A percentile compares a stretch with the other conserved stretches of the same genome.
Conservation (phyloP, 2,329 filamentous ascomycete species). For the Trichoderma sp. region DNA sequence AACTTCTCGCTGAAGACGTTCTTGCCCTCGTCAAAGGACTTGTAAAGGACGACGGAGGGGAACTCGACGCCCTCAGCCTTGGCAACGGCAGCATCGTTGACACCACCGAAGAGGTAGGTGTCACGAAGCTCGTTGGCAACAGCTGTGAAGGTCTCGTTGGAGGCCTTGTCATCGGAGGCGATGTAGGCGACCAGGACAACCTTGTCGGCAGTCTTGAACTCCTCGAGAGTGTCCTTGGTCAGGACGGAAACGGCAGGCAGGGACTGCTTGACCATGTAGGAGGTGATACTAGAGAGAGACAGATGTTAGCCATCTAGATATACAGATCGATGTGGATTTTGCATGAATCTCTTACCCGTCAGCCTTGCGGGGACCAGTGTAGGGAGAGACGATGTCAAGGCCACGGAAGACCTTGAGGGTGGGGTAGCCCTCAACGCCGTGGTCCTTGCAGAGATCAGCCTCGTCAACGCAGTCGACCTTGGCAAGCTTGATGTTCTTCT, state of each 20-base stretch:
- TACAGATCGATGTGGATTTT: neutral
- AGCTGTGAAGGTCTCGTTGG: conserved; percentile 79
- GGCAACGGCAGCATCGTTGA: conserved; percentile 79
- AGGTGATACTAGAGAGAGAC: conserved; percentile 55
- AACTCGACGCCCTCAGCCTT: conserved; percentile 87
- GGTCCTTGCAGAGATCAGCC: conserved; percentile 83
- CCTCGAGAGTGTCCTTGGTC: conserved; percentile 78
- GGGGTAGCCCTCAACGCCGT: conserved; percentile 95
- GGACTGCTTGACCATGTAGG: conserved; percentile 98
- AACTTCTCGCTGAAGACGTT: conserved; percentile 77
- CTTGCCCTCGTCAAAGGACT: conserved; percentile 97
- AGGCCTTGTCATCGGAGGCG: conserved; percentile 75
- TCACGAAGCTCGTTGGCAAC: conserved; percentile 79
- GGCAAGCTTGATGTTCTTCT: conserved; percentile 81
- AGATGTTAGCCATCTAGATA: conserved; percentile 26
- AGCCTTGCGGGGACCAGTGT: conserved; percentile 87
- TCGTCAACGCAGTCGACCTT: conserved; percentile 97
- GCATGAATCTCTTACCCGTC: conserved; percentile 59
- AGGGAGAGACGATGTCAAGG: conserved; percentile 72
- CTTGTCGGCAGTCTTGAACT: conserved; percentile 98
- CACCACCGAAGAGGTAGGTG: conserved; percentile 87
- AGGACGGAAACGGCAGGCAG: conserved; percentile 87
- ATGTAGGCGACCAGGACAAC: conserved; percentile 92
- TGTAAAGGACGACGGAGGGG: conserved; percentile 86
- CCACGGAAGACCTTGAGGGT: conserved; percentile 99